Evolutionary conservation across 257 asterid species (phyloP), one percentile per base, ranked within the genome.

Genomic region (Ligustrum vulgare): DNA sequence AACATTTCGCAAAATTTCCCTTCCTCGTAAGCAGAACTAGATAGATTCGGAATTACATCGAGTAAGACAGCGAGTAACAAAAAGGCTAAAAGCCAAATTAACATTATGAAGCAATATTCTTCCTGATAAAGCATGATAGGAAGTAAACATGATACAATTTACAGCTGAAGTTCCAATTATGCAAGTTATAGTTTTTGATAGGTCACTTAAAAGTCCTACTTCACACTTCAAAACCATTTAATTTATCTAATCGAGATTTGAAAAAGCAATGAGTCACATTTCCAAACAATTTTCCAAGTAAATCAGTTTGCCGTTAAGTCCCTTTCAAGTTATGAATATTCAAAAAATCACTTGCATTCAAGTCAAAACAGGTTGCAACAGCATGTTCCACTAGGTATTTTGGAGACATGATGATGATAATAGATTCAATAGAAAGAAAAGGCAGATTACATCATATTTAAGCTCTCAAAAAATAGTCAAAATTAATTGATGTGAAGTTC

Each of bases 1-100:
- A 93, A 95, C 12, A 91, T 83, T 85, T 93, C 97, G 74, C 99
- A 95, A 81, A 93, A 95, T 49, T 88, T 95, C 47, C 97, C 98
- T 41, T 93, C 96, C 81, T 93, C 97, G 69, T 95, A 95, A 51
- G 89, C 95, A 77, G 91, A 78, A 77, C 99, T 95, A 75, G 66
- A 83, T 58, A 71, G 41, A 51, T 54, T 80, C 66, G 73, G 67
- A 39, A 76, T 74, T 71, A 73, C 78, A 76, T 79, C 72, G 80
- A 63, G 20, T 67, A 60, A 75, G 63, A 70, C 69, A 65, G 63
- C 20, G 32, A 80, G 39, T 36, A 67, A 77, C 28, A 45, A 36
- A 36, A 32, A 33, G 32, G 8, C 74, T 35, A 31, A 75, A 73
- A 63, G 43, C 28, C 63, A 64, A 18, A 71, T 41, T 34, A 80